Evolutionary conservation across 805 yeast genomes (phyloP).

Genomic region (Maudiozyma saulgeensis): DNA sequence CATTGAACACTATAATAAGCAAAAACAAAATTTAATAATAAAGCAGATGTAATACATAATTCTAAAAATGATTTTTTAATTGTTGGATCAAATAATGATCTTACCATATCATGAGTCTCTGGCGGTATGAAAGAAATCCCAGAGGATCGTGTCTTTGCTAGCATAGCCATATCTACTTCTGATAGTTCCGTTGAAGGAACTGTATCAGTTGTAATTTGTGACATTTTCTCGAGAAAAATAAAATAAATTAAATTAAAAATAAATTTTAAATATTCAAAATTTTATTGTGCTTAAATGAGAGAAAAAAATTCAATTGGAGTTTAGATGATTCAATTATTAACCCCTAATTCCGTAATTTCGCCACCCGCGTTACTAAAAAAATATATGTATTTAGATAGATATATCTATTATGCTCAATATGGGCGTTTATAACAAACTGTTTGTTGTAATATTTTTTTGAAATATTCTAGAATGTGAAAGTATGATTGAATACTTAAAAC

Average conservation of each 20-base stretch:
- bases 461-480: neutral
- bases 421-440: too few species aligned
- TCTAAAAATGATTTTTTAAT: constrained; percentile 61
- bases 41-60: constrained; percentile 41
- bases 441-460: neutral
- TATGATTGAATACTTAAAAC: neutral
- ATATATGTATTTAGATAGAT: too few species aligned
- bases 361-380: too few species aligned
- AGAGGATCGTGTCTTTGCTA: constrained; percentile 25
- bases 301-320: too few species aligned
- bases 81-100: constrained; percentile 70
- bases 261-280: too few species aligned
- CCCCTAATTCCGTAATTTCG: too few species aligned
- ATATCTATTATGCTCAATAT: too few species aligned
- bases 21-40: constrained; percentile 30
- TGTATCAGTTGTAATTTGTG: neutral
- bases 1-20: constrained; percentile 23
- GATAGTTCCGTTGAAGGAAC: neutral
- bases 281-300: too few species aligned
- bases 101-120: constrained; percentile 72
- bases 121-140: constrained; percentile 30
- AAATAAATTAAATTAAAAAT: too few species aligned
- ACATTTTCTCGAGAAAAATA: neutral
- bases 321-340: too few species aligned
- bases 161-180: neutral